phyloP scores from a whole-genome alignment of 345 rosid species.

The Clausena lansium region DNA sequence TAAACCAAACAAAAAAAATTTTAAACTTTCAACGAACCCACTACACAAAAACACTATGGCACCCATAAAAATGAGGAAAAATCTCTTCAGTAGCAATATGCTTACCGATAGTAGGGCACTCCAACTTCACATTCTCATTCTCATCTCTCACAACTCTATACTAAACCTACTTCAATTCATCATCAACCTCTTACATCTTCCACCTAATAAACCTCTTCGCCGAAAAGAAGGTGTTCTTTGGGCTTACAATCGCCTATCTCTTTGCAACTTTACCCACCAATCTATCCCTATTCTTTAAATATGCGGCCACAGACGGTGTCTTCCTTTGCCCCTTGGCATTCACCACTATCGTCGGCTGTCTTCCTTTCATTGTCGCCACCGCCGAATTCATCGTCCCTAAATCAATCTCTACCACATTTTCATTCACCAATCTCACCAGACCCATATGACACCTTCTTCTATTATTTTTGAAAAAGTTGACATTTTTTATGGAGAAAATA shows the following conservation, averaged over 20 bases:
- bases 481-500: too few relatives aligned
- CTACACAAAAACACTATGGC: too few relatives aligned
- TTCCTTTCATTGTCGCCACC: conserved; percentile 99
- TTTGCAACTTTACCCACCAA: conserved; percentile 97
- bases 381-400: conserved; percentile 96
- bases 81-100: too few relatives aligned
- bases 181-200: conserved; percentile 93
- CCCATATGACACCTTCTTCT: conserved; percentile 46
- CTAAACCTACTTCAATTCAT: conserved; percentile 90
- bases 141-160: too few relatives aligned
- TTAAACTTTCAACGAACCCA: too few relatives aligned
- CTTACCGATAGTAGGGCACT: too few relatives aligned
- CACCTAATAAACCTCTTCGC: conserved; percentile 98
- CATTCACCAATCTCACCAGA: conserved; percentile 68
- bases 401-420: conserved; percentile 95
- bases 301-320: conserved; percentile 95
- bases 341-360: conserved; percentile 94
- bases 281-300: conserved; percentile 79
- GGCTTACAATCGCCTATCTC: conserved; percentile 92
- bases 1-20: too few relatives aligned
- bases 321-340: conserved; percentile 97
- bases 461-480: too few relatives aligned
- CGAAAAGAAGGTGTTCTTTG: conserved; percentile 94
- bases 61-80: too few relatives aligned
- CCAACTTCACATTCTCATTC: too few relatives aligned